Evolutionary conservation across 2,329 filamentous ascomycete species (phyloP).

Genomic region (Colletotrichum orbiculare): DNA sequence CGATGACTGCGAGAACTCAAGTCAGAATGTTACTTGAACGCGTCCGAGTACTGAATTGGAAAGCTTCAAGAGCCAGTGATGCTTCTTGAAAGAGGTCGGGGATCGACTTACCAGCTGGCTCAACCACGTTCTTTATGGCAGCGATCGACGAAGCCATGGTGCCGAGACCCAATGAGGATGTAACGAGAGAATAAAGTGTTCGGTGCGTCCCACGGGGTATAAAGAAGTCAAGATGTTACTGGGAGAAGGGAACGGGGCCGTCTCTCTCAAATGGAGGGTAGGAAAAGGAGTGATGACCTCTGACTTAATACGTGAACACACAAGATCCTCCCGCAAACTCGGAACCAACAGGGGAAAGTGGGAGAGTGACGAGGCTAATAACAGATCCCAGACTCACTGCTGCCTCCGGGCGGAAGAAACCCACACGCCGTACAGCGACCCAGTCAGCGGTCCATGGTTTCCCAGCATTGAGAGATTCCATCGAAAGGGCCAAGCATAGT

Average conservation of each 20-base stretch:
- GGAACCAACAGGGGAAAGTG: not conserved
- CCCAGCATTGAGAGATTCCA: not conserved
- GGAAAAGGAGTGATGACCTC: constrained; percentile 10
- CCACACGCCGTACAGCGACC: constrained; percentile 20
- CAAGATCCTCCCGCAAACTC: constrained; percentile 13
- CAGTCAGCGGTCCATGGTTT: not conserved
- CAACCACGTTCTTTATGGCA: constrained; percentile 30
- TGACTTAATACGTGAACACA: constrained; percentile 10
- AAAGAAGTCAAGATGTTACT: not conserved
- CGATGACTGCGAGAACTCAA: constrained; percentile 20
- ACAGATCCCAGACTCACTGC: constrained; percentile 3
- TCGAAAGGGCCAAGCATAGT: constrained; percentile 18
- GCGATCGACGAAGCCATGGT: constrained; percentile 30
- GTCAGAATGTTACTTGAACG: not conserved
- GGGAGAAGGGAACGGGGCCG: not conserved
- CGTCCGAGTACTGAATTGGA: too few species aligned
- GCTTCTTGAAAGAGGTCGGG: not conserved
- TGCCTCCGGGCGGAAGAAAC: constrained; percentile 22
- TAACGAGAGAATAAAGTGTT: not conserved
- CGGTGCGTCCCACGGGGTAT: constrained; percentile 4
- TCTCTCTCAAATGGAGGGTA: not conserved
- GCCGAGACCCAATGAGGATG: not conserved
- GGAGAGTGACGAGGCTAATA: constrained; percentile 27
- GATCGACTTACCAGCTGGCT: constrained; percentile 33
- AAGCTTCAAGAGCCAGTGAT: not conserved